These are phyloP conservation scores for Cordia subcordata DNA, from an alignment of 257 asterid species.

Conservation along the genomic window DNA sequence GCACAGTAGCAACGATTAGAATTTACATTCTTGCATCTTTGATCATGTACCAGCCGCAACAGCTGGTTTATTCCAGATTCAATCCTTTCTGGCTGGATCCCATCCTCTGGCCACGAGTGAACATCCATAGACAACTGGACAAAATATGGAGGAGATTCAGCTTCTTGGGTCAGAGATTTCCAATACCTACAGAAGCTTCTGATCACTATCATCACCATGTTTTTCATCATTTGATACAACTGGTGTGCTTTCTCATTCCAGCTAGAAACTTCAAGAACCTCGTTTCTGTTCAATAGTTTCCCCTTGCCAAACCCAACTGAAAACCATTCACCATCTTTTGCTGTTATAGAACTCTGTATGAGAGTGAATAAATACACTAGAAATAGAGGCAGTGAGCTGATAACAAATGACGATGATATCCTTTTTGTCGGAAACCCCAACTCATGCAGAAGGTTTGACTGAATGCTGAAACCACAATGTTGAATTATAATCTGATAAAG, in stretches of 20 bases:
- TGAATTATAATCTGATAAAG: constrained; percentile 86
- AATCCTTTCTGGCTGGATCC: constrained; percentile 97
- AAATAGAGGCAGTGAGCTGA: constrained; percentile 84
- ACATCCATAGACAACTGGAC: constrained; percentile 94
- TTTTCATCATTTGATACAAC: constrained; percentile 39
- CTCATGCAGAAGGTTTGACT: constrained; percentile 56
- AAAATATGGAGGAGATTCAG: constrained; percentile 97
- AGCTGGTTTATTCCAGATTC: constrained; percentile 87
- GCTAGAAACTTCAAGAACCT: constrained; percentile 35
- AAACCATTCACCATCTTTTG: constrained; percentile 96
- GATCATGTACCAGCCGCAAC: constrained; percentile 66
- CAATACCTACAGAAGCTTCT: constrained; percentile 74
- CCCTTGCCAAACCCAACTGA: constrained; percentile 56
- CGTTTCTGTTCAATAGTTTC: constrained; percentile 36
- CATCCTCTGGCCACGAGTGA: constrained; percentile 90
- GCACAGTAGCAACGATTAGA: constrained; percentile 60
- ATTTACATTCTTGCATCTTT: constrained; percentile 58
- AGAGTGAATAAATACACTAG: constrained; percentile 87
- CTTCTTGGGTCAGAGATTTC: constrained; percentile 98
- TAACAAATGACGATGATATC: constrained; percentile 80
- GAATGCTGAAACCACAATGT: constrained; percentile 86
- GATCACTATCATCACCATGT: constrained; percentile 34
- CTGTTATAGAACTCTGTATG: constrained; percentile 94
- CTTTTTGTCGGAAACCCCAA: constrained; percentile 78
- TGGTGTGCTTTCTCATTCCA: constrained; percentile 54